phyloP scores from a whole-genome alignment of 306 rosid genomes.

The Pyrus bretschneideri region DNA sequence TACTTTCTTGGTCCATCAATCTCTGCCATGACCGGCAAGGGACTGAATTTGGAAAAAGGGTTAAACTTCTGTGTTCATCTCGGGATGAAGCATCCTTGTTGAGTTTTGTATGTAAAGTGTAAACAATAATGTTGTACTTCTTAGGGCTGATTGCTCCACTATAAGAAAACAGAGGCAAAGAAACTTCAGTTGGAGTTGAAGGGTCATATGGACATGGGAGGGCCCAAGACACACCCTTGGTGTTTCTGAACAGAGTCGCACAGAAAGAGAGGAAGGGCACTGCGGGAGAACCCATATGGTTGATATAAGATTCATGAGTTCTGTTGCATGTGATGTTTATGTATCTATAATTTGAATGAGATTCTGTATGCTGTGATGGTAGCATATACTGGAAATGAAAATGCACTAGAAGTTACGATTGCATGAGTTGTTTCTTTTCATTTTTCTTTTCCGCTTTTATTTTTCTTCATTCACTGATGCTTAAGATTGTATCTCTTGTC shows the following conservation, averaged over 20 bases:
- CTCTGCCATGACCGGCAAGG: neutral
- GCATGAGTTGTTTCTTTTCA: neutral
- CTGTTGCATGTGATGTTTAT: neutral
- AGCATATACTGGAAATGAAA: neutral
- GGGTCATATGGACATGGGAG: neutral
- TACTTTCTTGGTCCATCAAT: neutral
- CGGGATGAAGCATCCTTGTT: neutral
- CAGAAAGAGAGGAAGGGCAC: neutral
- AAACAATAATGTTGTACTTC: neutral
- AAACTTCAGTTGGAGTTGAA: neutral
- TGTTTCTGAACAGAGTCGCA: neutral
- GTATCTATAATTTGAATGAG: neutral
- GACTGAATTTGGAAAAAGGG: neutral
- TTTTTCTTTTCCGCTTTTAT: neutral
- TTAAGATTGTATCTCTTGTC: neutral
- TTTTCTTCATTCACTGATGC: neutral
- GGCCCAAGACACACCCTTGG: neutral
- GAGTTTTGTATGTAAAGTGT: neutral
- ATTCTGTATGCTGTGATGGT: neutral
- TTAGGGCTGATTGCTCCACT: neutral
- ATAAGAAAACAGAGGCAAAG: neutral
- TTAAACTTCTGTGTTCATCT: neutral
- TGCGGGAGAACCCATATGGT: neutral
- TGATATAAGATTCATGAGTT: neutral
- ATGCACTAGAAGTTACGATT: neutral